A percentile compares a stretch with the other conserved stretches of the same genome.
These are phyloP conservation scores for Euphorbia corollata DNA, from an alignment of 441 rosid genomes.

Conservation along the genomic window DNA sequence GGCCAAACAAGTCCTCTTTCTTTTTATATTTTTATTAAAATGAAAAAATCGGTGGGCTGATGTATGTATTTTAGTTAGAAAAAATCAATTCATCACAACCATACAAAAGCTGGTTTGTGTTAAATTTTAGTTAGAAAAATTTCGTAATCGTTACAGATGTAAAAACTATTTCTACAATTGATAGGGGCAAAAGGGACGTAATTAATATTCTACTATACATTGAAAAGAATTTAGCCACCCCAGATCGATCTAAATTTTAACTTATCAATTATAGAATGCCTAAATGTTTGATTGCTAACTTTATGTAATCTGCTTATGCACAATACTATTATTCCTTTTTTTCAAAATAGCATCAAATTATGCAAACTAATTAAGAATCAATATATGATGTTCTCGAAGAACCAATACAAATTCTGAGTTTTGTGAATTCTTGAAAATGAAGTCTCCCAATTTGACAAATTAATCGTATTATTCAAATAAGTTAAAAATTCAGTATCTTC, in stretches of 20 bases:
- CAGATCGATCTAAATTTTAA: no score
- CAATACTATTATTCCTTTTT: not conserved
- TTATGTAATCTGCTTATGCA: not conserved
- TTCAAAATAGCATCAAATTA: not conserved
- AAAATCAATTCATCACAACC: not conserved
- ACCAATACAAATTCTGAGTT: not conserved
- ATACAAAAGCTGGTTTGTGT: not conserved
- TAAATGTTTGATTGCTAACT: no score
- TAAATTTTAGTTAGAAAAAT: no score
- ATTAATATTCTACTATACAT: not conserved
- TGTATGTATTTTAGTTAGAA: no score
- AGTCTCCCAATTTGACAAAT: not conserved
- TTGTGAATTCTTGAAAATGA: not conserved
- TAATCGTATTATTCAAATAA: not conserved
- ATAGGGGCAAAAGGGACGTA: no score
- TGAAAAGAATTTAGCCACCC: no score
- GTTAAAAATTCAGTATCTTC: not conserved
- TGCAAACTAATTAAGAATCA: not conserved
- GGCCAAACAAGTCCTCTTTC: no score
- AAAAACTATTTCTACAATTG: no score
- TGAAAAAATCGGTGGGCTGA: no score
- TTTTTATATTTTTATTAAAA: no score
- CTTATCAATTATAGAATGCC: no score
- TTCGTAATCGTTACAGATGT: not conserved
- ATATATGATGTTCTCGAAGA: not conserved